phyloP scores from a whole-genome alignment of 495 filamentous ascomycete genomes.

The Podospora comata region DNA sequence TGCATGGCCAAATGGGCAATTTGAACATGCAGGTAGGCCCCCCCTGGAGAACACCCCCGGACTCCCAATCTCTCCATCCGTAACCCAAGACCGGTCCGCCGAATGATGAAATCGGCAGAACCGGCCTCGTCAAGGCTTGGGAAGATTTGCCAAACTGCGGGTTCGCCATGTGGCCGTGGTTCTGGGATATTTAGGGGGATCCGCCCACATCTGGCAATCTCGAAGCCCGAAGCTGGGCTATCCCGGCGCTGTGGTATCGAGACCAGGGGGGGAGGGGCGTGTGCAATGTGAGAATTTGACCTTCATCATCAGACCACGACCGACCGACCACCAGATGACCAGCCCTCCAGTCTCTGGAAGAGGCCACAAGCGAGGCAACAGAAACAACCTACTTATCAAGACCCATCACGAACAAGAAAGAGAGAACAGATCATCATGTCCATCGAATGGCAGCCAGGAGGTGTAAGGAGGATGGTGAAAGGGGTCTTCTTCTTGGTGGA shows the following conservation, averaged over 20 bases:
- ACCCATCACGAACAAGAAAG: too few species aligned
- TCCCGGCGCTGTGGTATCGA: conserved; percentile 1
- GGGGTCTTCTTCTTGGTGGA: not conserved
- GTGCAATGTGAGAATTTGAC: not conserved
- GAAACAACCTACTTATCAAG: not conserved
- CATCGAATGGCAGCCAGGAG: too few species aligned
- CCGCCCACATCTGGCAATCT: conserved; percentile 3
- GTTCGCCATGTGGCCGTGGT: not conserved
- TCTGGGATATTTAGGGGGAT: conserved; percentile 2
- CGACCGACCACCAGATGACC: not conserved
- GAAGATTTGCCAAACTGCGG: conserved; percentile 3
- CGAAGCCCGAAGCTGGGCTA: conserved; percentile 1
- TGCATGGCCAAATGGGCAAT: conserved; percentile 5
- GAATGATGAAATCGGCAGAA: conserved; percentile 5
- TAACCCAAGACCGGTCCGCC: not conserved
- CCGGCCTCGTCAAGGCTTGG: not conserved
- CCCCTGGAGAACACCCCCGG: not conserved
- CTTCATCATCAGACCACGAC: not conserved
- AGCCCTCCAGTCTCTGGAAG: not conserved
- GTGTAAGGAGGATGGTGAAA: not conserved
- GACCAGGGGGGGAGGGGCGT: not conserved
- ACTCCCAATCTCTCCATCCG: conserved; percentile 2
- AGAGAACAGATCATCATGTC: too few species aligned
- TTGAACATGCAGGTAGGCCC: conserved; percentile 1
- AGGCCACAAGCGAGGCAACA: not conserved